phyloP scores from a whole-genome alignment of 1,284 basidiomycete species.

The Cutaneotrichosporon curvatum region DNA sequence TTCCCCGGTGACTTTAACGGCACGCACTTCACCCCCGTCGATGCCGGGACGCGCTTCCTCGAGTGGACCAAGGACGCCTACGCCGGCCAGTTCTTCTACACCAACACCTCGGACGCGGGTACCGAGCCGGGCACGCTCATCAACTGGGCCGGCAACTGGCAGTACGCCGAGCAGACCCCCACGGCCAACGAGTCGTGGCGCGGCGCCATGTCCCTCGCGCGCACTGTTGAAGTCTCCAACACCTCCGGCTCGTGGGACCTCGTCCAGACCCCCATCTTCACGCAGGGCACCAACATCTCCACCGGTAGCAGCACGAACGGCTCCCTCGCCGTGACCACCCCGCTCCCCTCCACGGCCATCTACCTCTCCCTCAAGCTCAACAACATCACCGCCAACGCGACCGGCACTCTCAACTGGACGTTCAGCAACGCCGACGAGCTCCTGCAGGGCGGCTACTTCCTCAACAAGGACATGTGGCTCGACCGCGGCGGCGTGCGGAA shows the following conservation, averaged over 20 bases:
- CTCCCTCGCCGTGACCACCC: not conserved
- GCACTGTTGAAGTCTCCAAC: slow-evolving; percentile 21
- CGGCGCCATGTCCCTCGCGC: slow-evolving; percentile 38
- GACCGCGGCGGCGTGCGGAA: slow-evolving; percentile 31
- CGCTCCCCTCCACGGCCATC: not conserved
- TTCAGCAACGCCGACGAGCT: slow-evolving; percentile 19
- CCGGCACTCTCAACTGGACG: slow-evolving; percentile 23
- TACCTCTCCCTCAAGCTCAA: not conserved
- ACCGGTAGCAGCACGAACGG: slow-evolving; percentile 4
- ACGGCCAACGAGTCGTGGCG: slow-evolving; percentile 42
- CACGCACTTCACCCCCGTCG: slow-evolving; percentile 28
- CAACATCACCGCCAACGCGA: slow-evolving; percentile 5
- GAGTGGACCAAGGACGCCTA: slow-evolving; percentile 48
- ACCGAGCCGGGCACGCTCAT: slow-evolving; percentile 31
- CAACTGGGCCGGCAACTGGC: slow-evolving; percentile 48
- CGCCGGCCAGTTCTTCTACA: slow-evolving; percentile 45
- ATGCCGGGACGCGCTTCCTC: slow-evolving; percentile 11
- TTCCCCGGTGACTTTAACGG: slow-evolving; percentile 46
- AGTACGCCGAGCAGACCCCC: slow-evolving; percentile 44
- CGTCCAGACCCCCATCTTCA: slow-evolving; percentile 33
- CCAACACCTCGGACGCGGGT: slow-evolving; percentile 9
- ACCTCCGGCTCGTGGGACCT: slow-evolving; percentile 36
- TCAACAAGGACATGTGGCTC: slow-evolving; percentile 30
- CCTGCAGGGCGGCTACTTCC: slow-evolving; percentile 30
- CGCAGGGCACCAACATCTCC: slow-evolving; percentile 12